phyloP scores from a whole-genome alignment of 495 filamentous ascomycete genomes.

The Aspergillus ostianus region DNA sequence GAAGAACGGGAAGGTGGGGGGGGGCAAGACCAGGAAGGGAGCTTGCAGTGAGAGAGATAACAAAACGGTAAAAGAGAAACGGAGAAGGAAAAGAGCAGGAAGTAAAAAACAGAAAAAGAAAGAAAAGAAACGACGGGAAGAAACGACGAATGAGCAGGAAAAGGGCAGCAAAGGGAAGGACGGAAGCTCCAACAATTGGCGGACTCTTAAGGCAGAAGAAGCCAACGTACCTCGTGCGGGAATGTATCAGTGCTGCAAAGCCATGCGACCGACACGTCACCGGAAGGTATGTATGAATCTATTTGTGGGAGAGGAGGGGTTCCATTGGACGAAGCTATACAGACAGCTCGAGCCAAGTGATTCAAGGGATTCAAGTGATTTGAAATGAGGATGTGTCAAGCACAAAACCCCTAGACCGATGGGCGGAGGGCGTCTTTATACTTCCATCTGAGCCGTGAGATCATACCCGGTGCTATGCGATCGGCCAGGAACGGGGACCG shows the following conservation, averaged over 20 bases:
- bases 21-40: neutral
- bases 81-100: neutral
- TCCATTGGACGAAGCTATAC: conserved; percentile 1
- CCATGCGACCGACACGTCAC: conserved; percentile 16
- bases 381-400: neutral
- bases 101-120: neutral
- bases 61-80: neutral
- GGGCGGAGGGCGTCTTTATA: conserved; percentile 1
- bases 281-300: neutral
- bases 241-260: neutral
- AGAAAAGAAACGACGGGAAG: neutral
- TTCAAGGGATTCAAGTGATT: too few relatives aligned
- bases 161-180: neutral
- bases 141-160: neutral
- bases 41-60: neutral
- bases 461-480: conserved; percentile 27
- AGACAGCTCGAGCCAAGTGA: neutral
- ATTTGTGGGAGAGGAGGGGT: neutral
- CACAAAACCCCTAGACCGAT: neutral
- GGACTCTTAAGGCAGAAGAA: neutral
- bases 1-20: neutral
- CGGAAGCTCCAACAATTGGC: neutral
- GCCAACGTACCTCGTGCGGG: neutral
- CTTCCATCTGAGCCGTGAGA: neutral
- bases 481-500: conserved; percentile 27